Conservation (phyloP, 2,329 filamentous ascomycete species). For the Teratosphaeria gauchensis region DNA sequence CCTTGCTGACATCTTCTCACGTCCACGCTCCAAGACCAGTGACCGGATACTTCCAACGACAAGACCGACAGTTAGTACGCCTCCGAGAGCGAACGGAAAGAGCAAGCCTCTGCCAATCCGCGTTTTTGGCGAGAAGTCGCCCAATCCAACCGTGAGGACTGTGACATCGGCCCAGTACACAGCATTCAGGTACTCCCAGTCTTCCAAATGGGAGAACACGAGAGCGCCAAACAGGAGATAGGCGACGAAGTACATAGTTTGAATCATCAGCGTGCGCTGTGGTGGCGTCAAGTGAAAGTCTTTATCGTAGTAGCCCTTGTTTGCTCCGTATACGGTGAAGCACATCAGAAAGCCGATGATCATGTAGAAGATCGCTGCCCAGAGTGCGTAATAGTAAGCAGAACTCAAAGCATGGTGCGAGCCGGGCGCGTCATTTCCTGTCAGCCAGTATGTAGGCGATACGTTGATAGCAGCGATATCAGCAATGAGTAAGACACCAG, state of each 20-base stretch:
- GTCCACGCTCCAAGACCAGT: conserved; percentile 41
- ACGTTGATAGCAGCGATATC: conserved; percentile 40
- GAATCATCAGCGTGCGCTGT: conserved; percentile 47
- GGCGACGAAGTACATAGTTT: conserved; percentile 41
- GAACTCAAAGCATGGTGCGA: conserved; percentile 40
- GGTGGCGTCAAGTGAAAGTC: conserved; percentile 46
- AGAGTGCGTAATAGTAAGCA: conserved; percentile 51
- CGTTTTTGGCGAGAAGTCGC: conserved; percentile 41
- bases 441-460: conserved; percentile 34
- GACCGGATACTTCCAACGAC: conserved; percentile 45
- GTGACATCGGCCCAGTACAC: conserved; percentile 50
- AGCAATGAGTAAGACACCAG: conserved; percentile 45
- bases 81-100: conserved; percentile 46
- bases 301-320: conserved; percentile 43
- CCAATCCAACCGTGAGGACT: conserved; percentile 46
- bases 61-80: conserved; percentile 46
- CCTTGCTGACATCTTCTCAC: conserved; percentile 41
- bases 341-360: conserved; percentile 46
- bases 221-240: conserved; percentile 41
- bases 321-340: conserved; percentile 47
- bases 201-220: conserved; percentile 40
- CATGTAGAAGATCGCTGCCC: conserved; percentile 48
- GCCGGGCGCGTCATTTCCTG: conserved; percentile 22
- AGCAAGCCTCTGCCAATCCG: conserved; percentile 41
- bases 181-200: conserved; percentile 44